Conservation (phyloP, 139 green algal genomes). For the Chlorella sorokiniana region DNA sequence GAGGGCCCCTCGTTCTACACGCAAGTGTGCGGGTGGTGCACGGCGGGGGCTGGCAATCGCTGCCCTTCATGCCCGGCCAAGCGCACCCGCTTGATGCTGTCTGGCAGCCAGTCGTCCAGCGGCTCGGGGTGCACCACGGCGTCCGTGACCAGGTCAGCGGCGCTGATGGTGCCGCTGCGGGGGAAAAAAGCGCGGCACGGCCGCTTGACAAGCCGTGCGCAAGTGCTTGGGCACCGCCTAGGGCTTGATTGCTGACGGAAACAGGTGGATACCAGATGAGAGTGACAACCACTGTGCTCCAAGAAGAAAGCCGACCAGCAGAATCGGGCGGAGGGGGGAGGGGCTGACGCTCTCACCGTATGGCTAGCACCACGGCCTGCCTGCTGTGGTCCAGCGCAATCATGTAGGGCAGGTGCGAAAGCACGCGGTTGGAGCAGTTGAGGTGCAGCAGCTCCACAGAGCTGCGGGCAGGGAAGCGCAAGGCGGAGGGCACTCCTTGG, state of each 20-base stretch:
- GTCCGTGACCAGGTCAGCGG: slow-evolving; percentile 43
- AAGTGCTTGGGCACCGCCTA: too few relatives aligned
- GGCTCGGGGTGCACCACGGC: slow-evolving; percentile 25
- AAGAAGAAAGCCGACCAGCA: too few relatives aligned
- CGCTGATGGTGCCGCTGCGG: slow-evolving; percentile 32
- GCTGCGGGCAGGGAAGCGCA: background rate
- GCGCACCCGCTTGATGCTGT: background rate
- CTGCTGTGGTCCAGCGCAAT: slow-evolving; percentile 42
- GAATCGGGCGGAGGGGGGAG: background rate
- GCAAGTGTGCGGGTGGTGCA: background rate
- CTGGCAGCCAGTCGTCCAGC: slow-evolving; percentile 28
- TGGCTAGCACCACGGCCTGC: slow-evolving; percentile 38
- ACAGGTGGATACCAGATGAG: too few relatives aligned
- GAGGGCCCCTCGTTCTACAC: background rate
- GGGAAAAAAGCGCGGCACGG: background rate
- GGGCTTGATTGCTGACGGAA: too few relatives aligned
- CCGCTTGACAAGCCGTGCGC: background rate
- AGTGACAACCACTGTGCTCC: too few relatives aligned
- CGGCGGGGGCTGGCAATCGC: background rate
- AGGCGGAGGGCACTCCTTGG: background rate
- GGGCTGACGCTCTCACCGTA: slow-evolving; percentile 11
- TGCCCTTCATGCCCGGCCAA: background rate
- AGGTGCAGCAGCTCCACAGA: slow-evolving; percentile 41
- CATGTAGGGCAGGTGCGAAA: slow-evolving; percentile 58
- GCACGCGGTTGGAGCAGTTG: slow-evolving; percentile 42